Evolutionary conservation across 495 filamentous ascomycete genomes (phyloP).

Genomic region (Bacidia gigantensis): DNA sequence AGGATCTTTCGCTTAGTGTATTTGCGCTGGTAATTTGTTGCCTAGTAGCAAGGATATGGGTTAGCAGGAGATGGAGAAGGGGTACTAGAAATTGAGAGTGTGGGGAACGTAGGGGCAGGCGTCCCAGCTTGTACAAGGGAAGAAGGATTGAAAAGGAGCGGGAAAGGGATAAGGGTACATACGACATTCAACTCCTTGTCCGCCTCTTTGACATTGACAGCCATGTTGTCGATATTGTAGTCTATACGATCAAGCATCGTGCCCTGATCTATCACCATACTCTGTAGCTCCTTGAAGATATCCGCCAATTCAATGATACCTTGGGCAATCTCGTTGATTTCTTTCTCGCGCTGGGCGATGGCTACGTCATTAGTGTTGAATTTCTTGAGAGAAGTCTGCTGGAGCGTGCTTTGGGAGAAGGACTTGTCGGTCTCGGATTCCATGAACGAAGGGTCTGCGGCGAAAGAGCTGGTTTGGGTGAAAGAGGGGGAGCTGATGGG

Average conservation of each 20-base stretch:
- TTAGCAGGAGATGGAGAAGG: no score
- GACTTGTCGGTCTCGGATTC: slow-evolving; percentile 85
- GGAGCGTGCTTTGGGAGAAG: slow-evolving; percentile 78
- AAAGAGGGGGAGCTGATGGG: slow-evolving; percentile 52
- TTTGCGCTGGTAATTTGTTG: slow-evolving; percentile 75
- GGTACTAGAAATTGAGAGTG: not conserved
- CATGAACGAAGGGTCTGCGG: slow-evolving; percentile 66
- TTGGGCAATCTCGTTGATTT: slow-evolving; percentile 94
- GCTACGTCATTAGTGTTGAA: slow-evolving; percentile 66
- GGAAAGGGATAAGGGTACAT: slow-evolving; percentile 17
- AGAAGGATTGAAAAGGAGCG: not conserved
- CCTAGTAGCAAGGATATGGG: slow-evolving; percentile 28
- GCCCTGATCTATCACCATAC: slow-evolving; percentile 96
- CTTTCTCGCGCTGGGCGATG: slow-evolving; percentile 86
- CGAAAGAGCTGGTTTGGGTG: slow-evolving; percentile 44
- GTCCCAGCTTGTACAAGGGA: not conserved
- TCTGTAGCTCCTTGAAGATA: slow-evolving; percentile 90
- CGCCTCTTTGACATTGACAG: slow-evolving; percentile 72
- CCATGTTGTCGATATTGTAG: slow-evolving; percentile 94
- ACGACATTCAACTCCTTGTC: slow-evolving; percentile 84
- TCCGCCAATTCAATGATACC: slow-evolving; percentile 94
- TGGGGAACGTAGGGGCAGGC: no score
- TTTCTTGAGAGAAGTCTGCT: slow-evolving; percentile 52
- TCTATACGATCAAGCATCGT: slow-evolving; percentile 96
- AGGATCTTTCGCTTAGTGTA: slow-evolving; percentile 85